Conservation (phyloP, 2,329 filamentous ascomycete species). For the Curvularia verruculosa region DNA sequence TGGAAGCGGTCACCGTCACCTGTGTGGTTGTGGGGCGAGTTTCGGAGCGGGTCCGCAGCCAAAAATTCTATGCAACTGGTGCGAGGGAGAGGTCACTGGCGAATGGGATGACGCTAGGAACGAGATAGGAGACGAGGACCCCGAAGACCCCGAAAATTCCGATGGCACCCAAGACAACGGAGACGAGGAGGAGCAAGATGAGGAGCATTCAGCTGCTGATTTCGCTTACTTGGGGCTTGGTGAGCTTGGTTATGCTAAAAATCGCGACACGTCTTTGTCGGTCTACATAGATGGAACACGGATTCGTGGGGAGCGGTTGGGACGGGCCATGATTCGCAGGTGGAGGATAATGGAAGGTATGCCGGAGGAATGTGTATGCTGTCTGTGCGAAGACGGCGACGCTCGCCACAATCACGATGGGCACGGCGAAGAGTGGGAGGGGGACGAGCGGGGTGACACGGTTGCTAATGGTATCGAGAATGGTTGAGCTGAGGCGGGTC, state of each 20-base stretch:
- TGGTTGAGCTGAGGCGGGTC: background rate
- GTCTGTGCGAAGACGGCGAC: background rate
- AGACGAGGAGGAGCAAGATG: background rate
- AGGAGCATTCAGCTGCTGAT: constrained; percentile 13
- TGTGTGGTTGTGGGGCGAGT: constrained; percentile 11
- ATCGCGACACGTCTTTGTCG: constrained; percentile 7
- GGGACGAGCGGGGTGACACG: background rate
- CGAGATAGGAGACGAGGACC: background rate
- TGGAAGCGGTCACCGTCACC: constrained; percentile 2
- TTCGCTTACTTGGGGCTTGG: background rate
- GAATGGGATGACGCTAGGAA: constrained; percentile 1
- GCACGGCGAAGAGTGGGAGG: background rate
- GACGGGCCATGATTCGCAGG: constrained; percentile 1
- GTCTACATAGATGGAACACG: constrained; percentile 3
- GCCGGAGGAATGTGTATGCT: constrained; percentile 8
- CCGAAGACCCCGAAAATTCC: background rate
- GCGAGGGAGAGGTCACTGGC: constrained; percentile 8
- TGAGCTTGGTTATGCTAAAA: constrained; percentile 4
- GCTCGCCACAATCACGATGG: background rate
- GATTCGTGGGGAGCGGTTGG: constrained; percentile 6
- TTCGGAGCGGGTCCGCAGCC: background rate
- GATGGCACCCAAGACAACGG: constrained; percentile 1
- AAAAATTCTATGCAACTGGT: constrained; percentile 17
- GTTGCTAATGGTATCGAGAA: background rate
- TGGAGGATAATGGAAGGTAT: constrained; percentile 5